Evolutionary conservation across 108 stramenopile genomes (phyloP), one percentile per base, ranked within the genome.

Genomic region (Phaeodactylum tricornutum): DNA sequence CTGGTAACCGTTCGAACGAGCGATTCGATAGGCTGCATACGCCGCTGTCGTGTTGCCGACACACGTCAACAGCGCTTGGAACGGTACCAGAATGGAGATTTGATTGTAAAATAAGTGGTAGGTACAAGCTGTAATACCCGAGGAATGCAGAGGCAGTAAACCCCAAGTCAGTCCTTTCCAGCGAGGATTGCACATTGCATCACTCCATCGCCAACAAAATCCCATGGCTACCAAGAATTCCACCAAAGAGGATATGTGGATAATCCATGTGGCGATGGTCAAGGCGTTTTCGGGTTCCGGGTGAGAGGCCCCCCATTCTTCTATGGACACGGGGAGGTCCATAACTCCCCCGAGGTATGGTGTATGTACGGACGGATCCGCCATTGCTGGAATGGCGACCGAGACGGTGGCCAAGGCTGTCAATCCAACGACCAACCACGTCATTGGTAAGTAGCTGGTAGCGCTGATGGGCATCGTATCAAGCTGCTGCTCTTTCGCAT

Each of bases 101-200:
- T 61, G 70, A 62, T 95, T 95, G 59, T 86, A 95, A 57, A 95
- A 87, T 20, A 92, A 53, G 55, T 95, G 94, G 60, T 88, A 95
- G 15, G 86, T 86, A 53, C 94, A 95, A 9, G 94, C 94, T 5
- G 82, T 82, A 43, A 95, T 84, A 17, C 92, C 94, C 14, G 84
- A 87, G 2, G 74, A 63, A 56, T 95, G 94, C 19, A 93, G 53
- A 0, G 94, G 94, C 16, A 93, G 50, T 57, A 95, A 62, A 24
- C 92, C 94, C 91, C 91, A 95, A 1, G 92, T 91, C 48, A 95
- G 26, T 2, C 91, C 89, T 48, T 87, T 91, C 94, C 94, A 95
- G 29, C 64, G 67, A 29, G 65, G 48, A 55, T 86, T 92, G 25
- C 53, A 44, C 0, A 69, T 58, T 19, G 79, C 61, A 17, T 81